These are phyloP conservation scores for Cairneyella variabilis DNA, from an alignment of 495 filamentous ascomycete species.

Conservation along the genomic window DNA sequence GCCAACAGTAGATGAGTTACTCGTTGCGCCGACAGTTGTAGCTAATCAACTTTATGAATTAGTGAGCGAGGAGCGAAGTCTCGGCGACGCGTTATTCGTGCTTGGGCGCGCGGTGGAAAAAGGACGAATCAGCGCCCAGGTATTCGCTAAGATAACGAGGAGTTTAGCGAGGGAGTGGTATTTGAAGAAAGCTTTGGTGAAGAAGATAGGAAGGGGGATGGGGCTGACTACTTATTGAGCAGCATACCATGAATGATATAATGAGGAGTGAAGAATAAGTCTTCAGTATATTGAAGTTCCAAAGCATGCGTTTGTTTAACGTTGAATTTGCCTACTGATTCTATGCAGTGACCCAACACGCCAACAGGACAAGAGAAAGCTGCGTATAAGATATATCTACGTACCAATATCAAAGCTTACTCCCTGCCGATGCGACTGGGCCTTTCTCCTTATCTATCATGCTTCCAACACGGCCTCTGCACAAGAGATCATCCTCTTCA, in stretches of 20 bases:
- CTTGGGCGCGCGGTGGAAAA: conserved; percentile 77
- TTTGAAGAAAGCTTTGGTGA: conserved; percentile 80
- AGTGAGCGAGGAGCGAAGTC: conserved; percentile 77
- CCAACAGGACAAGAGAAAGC: no score
- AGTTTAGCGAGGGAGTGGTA: conserved; percentile 85
- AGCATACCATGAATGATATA: not conserved
- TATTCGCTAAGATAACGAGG: conserved; percentile 81
- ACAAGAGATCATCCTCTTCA: conserved; percentile 32
- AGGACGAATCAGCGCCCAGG: conserved; percentile 73
- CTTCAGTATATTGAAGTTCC: not conserved
- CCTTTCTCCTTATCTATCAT: conserved; percentile 17
- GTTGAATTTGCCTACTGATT: no score
- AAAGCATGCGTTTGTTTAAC: no score
- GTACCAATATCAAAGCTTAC: conserved; percentile 4
- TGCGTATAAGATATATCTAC: not conserved
- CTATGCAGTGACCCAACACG: no score
- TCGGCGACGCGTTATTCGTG: conserved; percentile 81
- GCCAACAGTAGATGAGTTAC: conserved; percentile 73
- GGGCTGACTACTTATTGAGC: conserved; percentile 46
- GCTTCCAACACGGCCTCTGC: conserved; percentile 12
- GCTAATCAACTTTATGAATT: conserved; percentile 87
- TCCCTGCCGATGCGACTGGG: not conserved
- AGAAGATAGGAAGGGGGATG: conserved; percentile 87
- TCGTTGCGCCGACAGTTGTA: conserved; percentile 92
- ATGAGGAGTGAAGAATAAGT: not conserved